Evolutionary conservation across 2,329 filamentous ascomycete species (phyloP).

Genomic region (Cercospora sp.): DNA sequence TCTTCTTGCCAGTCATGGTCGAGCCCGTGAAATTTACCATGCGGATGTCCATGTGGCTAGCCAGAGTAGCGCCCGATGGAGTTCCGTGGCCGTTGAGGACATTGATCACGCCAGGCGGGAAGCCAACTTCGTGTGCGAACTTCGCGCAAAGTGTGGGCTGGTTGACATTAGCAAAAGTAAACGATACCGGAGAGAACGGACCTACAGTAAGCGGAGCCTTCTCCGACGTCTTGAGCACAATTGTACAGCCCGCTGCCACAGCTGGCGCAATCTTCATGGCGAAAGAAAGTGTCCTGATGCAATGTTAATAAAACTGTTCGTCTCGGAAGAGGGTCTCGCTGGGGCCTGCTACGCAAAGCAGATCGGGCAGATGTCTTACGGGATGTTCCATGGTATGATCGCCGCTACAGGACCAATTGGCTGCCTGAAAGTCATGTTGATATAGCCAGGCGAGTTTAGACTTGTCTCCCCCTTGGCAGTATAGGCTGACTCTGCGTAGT

Average conservation of each 20-base stretch:
- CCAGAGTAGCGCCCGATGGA: conserved; percentile 67
- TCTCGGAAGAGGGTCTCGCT: too few relatives aligned
- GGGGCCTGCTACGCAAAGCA: too few relatives aligned
- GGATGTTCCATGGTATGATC: conserved; percentile 84
- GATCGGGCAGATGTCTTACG: conserved; percentile 36
- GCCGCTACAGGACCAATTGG: conserved; percentile 43
- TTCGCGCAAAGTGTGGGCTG: conserved; percentile 29
- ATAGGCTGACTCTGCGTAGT: conserved; percentile 49
- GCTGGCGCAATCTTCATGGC: conserved; percentile 74
- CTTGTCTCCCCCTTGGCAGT: conserved; percentile 48
- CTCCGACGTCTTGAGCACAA: conserved; percentile 49
- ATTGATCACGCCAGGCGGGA: conserved; percentile 75
- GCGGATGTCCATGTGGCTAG: conserved; percentile 65
- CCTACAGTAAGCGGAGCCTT: conserved; percentile 19
- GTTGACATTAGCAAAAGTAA: neutral
- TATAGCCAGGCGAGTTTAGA: conserved; percentile 51
- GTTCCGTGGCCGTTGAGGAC: conserved; percentile 61
- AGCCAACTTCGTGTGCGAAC: conserved; percentile 61
- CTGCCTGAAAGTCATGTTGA: conserved; percentile 44
- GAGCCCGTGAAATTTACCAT: conserved; percentile 79
- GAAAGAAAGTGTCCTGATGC: conserved; percentile 61
- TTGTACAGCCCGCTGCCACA: conserved; percentile 56
- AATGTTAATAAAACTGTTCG: too few relatives aligned
- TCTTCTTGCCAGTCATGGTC: conserved; percentile 60
- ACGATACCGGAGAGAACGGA: neutral